phyloP scores from a whole-genome alignment of 495 filamentous ascomycete species.

The Mytilinidion resinicola region DNA sequence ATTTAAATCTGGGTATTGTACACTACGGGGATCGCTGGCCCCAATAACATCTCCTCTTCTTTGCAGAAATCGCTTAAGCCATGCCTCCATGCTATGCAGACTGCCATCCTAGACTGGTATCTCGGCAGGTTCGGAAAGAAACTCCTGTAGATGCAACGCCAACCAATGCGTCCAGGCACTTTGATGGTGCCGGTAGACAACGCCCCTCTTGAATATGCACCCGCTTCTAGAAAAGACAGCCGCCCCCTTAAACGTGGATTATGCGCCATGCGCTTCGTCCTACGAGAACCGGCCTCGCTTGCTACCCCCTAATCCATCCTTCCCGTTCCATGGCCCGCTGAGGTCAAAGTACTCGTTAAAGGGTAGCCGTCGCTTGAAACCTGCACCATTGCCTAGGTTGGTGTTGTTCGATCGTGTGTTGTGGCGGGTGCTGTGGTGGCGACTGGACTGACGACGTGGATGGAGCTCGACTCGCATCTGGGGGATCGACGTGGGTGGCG shows the following conservation, averaged over 20 bases:
- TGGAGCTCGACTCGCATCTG: slow-evolving; percentile 47
- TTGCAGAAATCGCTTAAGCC: not conserved
- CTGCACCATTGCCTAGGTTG: slow-evolving; percentile 52
- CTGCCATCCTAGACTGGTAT: slow-evolving; percentile 2
- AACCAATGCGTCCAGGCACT: not conserved
- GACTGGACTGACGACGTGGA: slow-evolving; percentile 47
- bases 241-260: not conserved
- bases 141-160: slow-evolving; percentile 6
- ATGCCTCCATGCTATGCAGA: slow-evolving; percentile 2
- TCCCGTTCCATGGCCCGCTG: slow-evolving; percentile 55
- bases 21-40: no score
- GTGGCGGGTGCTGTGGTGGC: slow-evolving; percentile 38
- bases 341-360: slow-evolving; percentile 80
- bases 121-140: not conserved
- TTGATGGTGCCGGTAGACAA: not conserved
- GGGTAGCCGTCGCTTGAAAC: slow-evolving; percentile 72
- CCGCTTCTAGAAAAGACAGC: no score
- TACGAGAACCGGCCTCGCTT: slow-evolving; percentile 68
- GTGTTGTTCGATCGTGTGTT: slow-evolving; percentile 41
- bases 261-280: slow-evolving; percentile 14
- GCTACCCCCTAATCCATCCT: slow-evolving; percentile 52
- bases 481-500: slow-evolving; percentile 35
- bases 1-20: no score
- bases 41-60: not conserved
- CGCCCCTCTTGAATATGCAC: slow-evolving; percentile 7